Conservation (phyloP, 257 asterid species). For the Cruciata laevipes region DNA sequence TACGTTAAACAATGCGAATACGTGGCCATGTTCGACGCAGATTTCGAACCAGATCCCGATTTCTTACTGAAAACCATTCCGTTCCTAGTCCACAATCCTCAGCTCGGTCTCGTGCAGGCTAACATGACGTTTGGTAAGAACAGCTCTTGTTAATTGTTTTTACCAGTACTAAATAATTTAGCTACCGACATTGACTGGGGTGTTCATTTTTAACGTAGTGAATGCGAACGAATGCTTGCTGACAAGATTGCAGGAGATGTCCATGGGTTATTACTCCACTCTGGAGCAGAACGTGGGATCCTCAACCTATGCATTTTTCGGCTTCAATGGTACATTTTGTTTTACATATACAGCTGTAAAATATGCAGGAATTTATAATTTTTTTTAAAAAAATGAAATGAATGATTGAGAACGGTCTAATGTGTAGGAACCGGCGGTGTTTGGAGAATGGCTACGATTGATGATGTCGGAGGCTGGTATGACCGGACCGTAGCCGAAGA, state of each 20-base stretch:
- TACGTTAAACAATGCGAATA: constrained; percentile 73
- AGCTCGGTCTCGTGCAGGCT: constrained; percentile 87
- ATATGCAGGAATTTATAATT: too few species aligned
- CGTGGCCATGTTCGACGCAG: constrained; percentile 84
- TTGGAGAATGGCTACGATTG: constrained; percentile 53
- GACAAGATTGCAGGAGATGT: constrained; percentile 74
- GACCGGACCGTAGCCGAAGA: constrained; percentile 77
- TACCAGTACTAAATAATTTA: background rate
- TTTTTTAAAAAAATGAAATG: background rate
- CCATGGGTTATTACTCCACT: constrained; percentile 52
- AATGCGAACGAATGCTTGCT: constrained; percentile 67
- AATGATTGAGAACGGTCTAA: background rate
- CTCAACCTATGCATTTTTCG: constrained; percentile 59
- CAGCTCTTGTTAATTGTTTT: background rate
- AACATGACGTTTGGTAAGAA: constrained; percentile 88
- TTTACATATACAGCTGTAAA: too few species aligned
- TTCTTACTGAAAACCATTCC: constrained; percentile 80
- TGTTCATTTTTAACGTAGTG: constrained; percentile 23
- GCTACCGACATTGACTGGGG: background rate
- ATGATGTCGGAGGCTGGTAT: constrained; percentile 78
- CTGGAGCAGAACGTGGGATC: constrained; percentile 81
- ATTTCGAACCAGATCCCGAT: constrained; percentile 85
- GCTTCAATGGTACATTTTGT: constrained; percentile 43
- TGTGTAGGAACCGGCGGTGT: constrained; percentile 67
- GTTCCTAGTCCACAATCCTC: constrained; percentile 64